Evolutionary conservation across 2,329 filamentous ascomycete species (phyloP).

Genomic region (Alternaria gansuensis): DNA sequence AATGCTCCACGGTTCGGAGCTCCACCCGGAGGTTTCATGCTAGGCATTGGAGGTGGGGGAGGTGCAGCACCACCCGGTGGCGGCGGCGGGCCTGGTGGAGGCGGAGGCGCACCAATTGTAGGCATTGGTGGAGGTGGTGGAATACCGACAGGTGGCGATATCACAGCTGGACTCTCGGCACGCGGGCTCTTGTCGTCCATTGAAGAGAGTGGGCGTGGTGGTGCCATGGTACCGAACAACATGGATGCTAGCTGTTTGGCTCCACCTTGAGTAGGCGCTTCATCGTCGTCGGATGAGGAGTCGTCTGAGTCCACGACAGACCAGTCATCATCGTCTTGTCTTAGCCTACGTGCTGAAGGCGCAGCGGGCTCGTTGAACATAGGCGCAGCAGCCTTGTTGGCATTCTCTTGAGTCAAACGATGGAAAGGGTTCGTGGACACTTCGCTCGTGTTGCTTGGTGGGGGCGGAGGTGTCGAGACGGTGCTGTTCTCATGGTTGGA

Average conservation of each 20-base stretch:
- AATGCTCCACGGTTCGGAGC: constrained; percentile 64
- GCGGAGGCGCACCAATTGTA: constrained; percentile 53
- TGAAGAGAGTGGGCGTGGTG: constrained; percentile 85
- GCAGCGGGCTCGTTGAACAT: constrained; percentile 58
- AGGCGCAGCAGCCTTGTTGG: constrained; percentile 56
- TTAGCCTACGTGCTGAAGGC: constrained; percentile 63
- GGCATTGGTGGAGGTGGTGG: constrained; percentile 64
- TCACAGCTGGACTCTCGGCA: constrained; percentile 55
- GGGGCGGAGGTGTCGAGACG: constrained; percentile 52
- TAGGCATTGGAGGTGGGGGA: constrained; percentile 57
- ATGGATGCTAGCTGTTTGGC: constrained; percentile 94
- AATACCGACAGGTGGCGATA: constrained; percentile 55
- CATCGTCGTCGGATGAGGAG: constrained; percentile 72
- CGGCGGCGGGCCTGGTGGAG: constrained; percentile 62
- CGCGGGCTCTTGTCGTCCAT: constrained; percentile 72
- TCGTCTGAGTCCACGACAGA: constrained; percentile 78
- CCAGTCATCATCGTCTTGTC: constrained; percentile 80
- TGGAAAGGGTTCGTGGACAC: constrained; percentile 92
- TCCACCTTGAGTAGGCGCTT: constrained; percentile 80
- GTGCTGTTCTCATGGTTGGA: constrained; percentile 64
- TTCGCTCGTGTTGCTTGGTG: constrained; percentile 54
- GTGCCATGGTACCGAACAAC: constrained; percentile 95
- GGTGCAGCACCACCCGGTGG: constrained; percentile 46
- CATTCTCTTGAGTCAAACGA: constrained; percentile 74
- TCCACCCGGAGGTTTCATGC: constrained; percentile 42